These are phyloP conservation scores for Scheffersomyces stipitis DNA, from an alignment of 805 yeast species.

Conservation along the genomic window DNA sequence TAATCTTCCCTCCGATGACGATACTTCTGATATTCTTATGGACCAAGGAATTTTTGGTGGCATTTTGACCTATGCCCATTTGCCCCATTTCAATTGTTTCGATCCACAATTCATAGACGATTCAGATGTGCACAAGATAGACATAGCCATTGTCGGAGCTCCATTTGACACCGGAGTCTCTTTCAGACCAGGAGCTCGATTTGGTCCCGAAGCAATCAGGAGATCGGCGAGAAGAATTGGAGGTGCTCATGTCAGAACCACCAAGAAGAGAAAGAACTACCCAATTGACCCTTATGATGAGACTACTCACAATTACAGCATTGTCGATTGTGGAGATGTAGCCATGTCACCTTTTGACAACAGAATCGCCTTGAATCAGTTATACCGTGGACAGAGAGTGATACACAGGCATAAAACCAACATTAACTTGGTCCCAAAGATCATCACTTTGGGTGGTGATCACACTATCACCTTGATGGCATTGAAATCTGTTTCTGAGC, in stretches of 20 bases:
- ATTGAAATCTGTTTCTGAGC: constrained; percentile 50
- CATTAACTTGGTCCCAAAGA: constrained; percentile 26
- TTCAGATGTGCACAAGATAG: constrained; percentile 22
- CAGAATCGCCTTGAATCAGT: constrained; percentile 59
- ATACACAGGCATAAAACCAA: constrained; percentile 37
- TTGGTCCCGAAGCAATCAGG: constrained; percentile 57
- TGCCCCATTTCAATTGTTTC: constrained; percentile 48
- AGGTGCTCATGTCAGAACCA: constrained; percentile 3
- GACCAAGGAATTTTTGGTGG: constrained; percentile 43
- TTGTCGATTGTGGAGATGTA: constrained; percentile 67
- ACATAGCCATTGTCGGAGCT: constrained; percentile 59
- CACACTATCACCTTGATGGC: constrained; percentile 57
- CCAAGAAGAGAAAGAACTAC: constrained; percentile 3
- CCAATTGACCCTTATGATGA: constrained; percentile 54
- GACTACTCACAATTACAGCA: constrained; percentile 29
- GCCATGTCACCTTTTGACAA: constrained; percentile 71
- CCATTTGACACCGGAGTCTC: constrained; percentile 61
- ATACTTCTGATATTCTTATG: constrained; percentile 26
- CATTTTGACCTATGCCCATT: constrained; percentile 54
- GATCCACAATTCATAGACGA: constrained; percentile 21
- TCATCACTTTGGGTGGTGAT: constrained; percentile 61
- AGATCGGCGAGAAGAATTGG: constrained; percentile 47
- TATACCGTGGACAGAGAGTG: constrained; percentile 55
- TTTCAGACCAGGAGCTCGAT: constrained; percentile 57
- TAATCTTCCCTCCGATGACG: constrained; percentile 34